Base-by-base conservation (phyloP, 192 early-diverging fungal genomes). In the Irineochytrium annulatum region DNA sequence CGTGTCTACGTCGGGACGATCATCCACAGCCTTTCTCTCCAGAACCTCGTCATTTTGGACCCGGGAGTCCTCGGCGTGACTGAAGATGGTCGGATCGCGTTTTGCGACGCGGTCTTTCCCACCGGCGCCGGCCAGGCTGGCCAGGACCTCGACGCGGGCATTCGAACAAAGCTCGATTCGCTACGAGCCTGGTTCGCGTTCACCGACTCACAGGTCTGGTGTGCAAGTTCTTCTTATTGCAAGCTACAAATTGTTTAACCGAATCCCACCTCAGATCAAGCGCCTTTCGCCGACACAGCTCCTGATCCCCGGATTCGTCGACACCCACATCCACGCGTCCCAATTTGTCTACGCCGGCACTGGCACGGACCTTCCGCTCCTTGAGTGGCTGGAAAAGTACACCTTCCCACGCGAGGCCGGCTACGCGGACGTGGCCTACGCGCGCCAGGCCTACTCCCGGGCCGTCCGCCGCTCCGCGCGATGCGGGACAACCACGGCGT, bases 261-360 rank as follows among this genome's bases (percentile, higher is more conserved):
- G 59, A 31, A 31, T 44, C 31, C 29, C 59, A 39, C 57, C 17
- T 4, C 54, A 13, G 19, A 6, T 27, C 30, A 32, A 57, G 26
- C 29, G 44, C 0, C 44, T 37, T 2, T 51, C 69, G 17, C 35
- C 41, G 34, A 41, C 45, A 26, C 49, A 65, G 68, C 90, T 94
- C 65, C 71, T 95, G 55, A 76, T 93, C 58, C 95, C 93, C 31
- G 95, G 95, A 17, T 82, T 95, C 33, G 76, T 98, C 33, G 95
- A 98, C 55, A 94, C 92, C 39, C 95, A 98, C 71, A 87, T 87
- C 46, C 95, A 98, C 67, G 92, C 92, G 33, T 87, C 95, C 19
- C 95, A 98, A 77, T 91, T 89, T 60, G 75, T 86, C 17, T 94
- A 88, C 63, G 77, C 88, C 17, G 95, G 93, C 28, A 89, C 87